These are phyloP conservation scores for Pythium aquatile DNA, from an alignment of 352 stramenopile species.

Conservation along the genomic window DNA sequence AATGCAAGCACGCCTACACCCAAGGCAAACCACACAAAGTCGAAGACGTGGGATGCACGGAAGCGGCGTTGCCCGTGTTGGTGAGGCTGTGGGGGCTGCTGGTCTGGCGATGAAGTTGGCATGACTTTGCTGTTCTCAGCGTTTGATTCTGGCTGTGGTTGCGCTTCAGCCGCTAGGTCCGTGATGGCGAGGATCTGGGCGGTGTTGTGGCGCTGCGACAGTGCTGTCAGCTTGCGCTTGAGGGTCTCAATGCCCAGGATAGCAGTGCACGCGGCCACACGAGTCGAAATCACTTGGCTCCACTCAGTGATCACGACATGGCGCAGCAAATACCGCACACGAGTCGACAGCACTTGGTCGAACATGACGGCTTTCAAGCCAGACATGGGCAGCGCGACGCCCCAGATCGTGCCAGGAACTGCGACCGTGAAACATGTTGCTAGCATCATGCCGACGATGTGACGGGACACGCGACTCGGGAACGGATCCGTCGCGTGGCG, in stretches of 20 bases:
- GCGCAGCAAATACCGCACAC: constrained; percentile 2
- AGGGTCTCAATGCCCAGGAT: constrained; percentile 15
- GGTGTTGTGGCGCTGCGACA: not conserved
- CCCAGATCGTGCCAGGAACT: constrained; percentile 11
- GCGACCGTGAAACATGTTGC: constrained; percentile 10
- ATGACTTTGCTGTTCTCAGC: not conserved
- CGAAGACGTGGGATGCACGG: not conserved
- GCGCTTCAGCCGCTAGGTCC: not conserved
- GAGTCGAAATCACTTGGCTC: constrained; percentile 10
- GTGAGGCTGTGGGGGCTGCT: not conserved
- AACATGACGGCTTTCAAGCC: not conserved
- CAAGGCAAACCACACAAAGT: constrained; percentile 5
- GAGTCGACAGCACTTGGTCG: constrained; percentile 12
- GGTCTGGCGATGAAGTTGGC: not conserved
- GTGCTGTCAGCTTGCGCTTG: constrained; percentile 9
- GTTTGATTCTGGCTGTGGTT: not conserved
- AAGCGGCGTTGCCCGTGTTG: not conserved
- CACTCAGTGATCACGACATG: constrained; percentile 8
- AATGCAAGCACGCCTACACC: not conserved
- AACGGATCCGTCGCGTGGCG: constrained; percentile 1
- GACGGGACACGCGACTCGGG: constrained; percentile 1
- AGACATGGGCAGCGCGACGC: not conserved
- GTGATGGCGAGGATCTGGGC: not conserved
- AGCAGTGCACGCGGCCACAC: constrained; percentile 4
- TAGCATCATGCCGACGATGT: constrained; percentile 9